Evolutionary conservation across 805 yeast species (phyloP), one percentile per base, ranked within the genome.

Genomic region (Saccharomycopsis synnaedendra): DNA sequence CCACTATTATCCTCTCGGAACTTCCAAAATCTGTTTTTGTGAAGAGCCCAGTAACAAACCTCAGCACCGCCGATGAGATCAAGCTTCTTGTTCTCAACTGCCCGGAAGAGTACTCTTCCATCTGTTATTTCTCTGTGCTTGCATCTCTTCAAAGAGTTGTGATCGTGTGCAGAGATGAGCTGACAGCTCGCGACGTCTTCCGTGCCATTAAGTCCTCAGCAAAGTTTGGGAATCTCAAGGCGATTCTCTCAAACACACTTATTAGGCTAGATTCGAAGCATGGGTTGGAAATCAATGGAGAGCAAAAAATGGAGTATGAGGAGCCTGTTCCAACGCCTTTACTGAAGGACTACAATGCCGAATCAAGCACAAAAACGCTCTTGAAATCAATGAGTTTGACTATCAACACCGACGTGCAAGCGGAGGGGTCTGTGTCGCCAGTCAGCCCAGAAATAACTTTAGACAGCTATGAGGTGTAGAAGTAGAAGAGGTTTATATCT

Each of bases 21-120:
- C 31, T 49, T 34, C 48, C 53, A 3, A 30, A 39, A 11, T 10
- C 34, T 5, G 38, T 45, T 11, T 48, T 47, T 36, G 28, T 35
- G 36, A 44, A 46, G 29, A 45, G 19, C 32, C 39, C 27, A 32
- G 27, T 41, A 9, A 39, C 45, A 30, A 43, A 41, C 27, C 27
- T 50, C 3, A 43, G 50, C 5, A 4, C 37, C 3, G 53, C 51
- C 27, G 53, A 50, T 19, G 53, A 50, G 33, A 33, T 50, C 50
- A 50, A 50, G 32, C 19, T 50, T 19, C 10, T 34, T 5, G 50
- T 43, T 9, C 9, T 50, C 34, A 50, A 47, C 46, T 19, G 32
- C 32, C 35, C 11, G 10, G 32, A 36, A n/a, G 33, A 30, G 28
- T 32, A n/a, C 37, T 34, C 34, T 11, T 5, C 5, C 43, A 7